phyloP scores from a whole-genome alignment of 2,329 filamentous ascomycete genomes.

The Pezicula carpinea region DNA sequence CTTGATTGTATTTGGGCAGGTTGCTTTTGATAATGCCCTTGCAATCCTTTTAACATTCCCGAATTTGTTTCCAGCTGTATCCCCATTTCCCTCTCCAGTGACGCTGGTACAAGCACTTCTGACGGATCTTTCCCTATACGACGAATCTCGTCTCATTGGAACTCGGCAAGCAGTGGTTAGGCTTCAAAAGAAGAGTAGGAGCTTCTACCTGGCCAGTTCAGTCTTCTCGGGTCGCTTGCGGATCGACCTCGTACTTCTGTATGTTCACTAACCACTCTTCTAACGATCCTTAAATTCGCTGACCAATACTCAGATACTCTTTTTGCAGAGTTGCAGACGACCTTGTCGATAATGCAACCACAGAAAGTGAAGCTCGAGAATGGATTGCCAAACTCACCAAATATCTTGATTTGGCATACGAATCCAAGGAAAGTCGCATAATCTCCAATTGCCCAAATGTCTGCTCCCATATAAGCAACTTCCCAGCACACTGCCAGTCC shows the following conservation, averaged over 20 bases:
- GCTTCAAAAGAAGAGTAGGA: slow-evolving; percentile 61
- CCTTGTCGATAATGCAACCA: slow-evolving; percentile 60
- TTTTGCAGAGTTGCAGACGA: slow-evolving; percentile 73
- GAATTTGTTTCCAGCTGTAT: slow-evolving; percentile 45
- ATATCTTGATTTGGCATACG: slow-evolving; percentile 53
- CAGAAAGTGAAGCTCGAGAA: slow-evolving; percentile 43
- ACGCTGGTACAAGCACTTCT: slow-evolving; percentile 49
- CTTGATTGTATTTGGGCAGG: slow-evolving; percentile 64
- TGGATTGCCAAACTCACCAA: slow-evolving; percentile 56
- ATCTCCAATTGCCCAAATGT: slow-evolving; percentile 14
- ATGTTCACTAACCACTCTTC: slow-evolving; percentile 22
- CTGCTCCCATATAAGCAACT: slow-evolving; percentile 19
- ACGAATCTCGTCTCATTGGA: slow-evolving; percentile 51
- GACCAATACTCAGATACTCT: slow-evolving; percentile 48
- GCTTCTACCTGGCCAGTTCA: slow-evolving; percentile 68
- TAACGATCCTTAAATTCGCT: no score
- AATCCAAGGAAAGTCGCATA: slow-evolving; percentile 21
- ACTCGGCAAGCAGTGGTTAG: slow-evolving; percentile 54
- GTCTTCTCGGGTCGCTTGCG: slow-evolving; percentile 64
- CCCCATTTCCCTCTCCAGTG: slow-evolving; percentile 42
- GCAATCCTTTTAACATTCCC: slow-evolving; percentile 62
- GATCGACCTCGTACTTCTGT: slow-evolving; percentile 63
- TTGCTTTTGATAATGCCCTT: slow-evolving; percentile 65
- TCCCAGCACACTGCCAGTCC: slow-evolving; percentile 28
- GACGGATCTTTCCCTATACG: slow-evolving; percentile 42